Base-by-base conservation (phyloP, 2,329 filamentous ascomycete genomes). In the Fusarium armeniacum region DNA sequence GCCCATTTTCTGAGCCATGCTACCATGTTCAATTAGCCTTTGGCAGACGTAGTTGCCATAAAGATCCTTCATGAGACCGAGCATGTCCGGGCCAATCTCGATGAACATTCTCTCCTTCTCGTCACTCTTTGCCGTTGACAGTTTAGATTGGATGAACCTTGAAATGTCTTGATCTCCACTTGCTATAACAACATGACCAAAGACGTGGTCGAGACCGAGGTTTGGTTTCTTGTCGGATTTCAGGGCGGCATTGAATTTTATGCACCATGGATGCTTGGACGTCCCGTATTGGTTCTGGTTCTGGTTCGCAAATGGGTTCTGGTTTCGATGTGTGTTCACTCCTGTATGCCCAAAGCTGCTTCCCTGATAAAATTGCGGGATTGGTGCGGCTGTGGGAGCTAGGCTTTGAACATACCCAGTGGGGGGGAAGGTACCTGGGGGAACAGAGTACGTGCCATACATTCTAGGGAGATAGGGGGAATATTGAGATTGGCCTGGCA, bases 41-140 rank as follows among this genome's bases (percentile, higher is more conserved):
- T 99, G 96, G 40, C 98, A 94, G 36, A 99, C 96, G 76, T 98
- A 99, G 79, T 99, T 99, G 56, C 96, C 96, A 76, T 98, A 99
- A 0, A 98, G 91, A 78, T 98, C 96, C 46, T 91, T 95, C 93
- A 97, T 98, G 49, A 99, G 83, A 76, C 95, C 93, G 32, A 97
- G 80, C 2, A 91, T 89, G 71, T 99, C 96, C 1, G 90, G 88
- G 73, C 92, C 87, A 46, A 99, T 93, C 79, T 98, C 96, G 1
- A 86, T 85, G 83, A 98, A 98, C 1, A 98, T 88, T 58, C 90
- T 90, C 33, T 97, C 93, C 80, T 98, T 98, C 76, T 98, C 95
- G 65, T 98, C 96, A 75, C 94, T 97, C 77, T 97, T 98, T 58
- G 96, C 96, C 2, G 89, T 91, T 78, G 96, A 92, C 5, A 99